These are phyloP conservation scores for Limonium bicolor DNA, from an alignment of 148 eudicot genomes.

Conservation along the genomic window DNA sequence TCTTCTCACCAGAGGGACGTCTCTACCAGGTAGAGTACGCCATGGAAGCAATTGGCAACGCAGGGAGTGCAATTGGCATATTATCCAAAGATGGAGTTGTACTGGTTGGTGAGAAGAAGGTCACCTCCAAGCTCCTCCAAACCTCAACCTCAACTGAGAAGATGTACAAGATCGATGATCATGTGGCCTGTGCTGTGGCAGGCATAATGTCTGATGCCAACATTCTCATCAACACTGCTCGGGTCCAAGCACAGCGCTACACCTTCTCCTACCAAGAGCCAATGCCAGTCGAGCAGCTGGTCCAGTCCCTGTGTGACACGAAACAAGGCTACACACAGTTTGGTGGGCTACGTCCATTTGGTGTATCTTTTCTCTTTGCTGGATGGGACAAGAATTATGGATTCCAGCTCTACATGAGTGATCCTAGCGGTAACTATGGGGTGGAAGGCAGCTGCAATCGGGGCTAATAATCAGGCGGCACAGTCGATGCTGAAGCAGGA, in stretches of 20 bases:
- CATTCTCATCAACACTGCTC: conserved; percentile 72
- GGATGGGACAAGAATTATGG: conserved; percentile 81
- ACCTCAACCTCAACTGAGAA: conserved; percentile 68
- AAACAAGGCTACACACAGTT: conserved; percentile 93
- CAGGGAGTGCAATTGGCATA: conserved; percentile 79
- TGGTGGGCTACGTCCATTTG: conserved; percentile 92
- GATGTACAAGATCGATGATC: conserved; percentile 87
- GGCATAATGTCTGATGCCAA: conserved; percentile 90
- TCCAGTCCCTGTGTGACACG: conserved; percentile 69
- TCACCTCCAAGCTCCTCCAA: conserved; percentile 75
- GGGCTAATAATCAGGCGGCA: conserved; percentile 87
- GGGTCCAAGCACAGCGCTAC: conserved; percentile 81
- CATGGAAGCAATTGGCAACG: conserved; percentile 94
- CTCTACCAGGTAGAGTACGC: conserved; percentile 96
- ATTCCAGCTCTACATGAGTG: conserved; percentile 75
- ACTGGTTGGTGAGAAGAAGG: conserved; percentile 79
- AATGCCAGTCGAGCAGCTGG: conserved; percentile 86
- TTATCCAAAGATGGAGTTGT: conserved; percentile 68
- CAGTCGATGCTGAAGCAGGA: conserved; percentile 92
- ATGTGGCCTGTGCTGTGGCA: conserved; percentile 86
- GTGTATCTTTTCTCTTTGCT: conserved; percentile 68
- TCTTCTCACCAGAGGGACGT: conserved; percentile 95
- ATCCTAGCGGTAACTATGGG: conserved; percentile 88
- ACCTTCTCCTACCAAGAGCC: conserved; percentile 63
- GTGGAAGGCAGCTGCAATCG: conserved; percentile 92